These are phyloP conservation scores for Penstemon newberryi DNA, from an alignment of 257 asterid species.

Conservation along the genomic window DNA sequence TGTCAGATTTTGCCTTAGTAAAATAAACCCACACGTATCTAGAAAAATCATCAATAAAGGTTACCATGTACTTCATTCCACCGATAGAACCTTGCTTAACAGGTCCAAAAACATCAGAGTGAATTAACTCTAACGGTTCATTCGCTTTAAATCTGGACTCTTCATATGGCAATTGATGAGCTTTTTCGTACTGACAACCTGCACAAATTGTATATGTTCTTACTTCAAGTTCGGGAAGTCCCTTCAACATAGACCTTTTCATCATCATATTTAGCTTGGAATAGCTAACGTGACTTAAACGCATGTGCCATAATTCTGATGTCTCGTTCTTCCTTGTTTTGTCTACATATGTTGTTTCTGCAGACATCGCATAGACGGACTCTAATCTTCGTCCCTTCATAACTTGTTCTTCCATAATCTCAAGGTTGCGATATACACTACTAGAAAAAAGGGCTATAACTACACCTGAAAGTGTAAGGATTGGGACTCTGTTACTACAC, in stretches of 20 bases:
- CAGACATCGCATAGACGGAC: slow-evolving; percentile 20
- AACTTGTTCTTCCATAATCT: not conserved
- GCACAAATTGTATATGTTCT: not conserved
- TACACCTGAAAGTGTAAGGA: too few relatives aligned
- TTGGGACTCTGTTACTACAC: too few relatives aligned
- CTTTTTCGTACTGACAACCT: not conserved
- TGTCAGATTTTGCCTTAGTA: not conserved
- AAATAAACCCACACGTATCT: not conserved
- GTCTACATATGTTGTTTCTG: slow-evolving; percentile 28
- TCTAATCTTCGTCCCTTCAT: slow-evolving; percentile 19
- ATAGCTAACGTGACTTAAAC: slow-evolving; percentile 27
- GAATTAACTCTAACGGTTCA: not conserved
- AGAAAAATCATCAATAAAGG: not conserved
- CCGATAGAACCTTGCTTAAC: not conserved
- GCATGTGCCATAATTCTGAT: slow-evolving; percentile 21
- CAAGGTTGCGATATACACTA: slow-evolving; percentile 12
- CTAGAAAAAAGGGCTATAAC: too few relatives aligned
- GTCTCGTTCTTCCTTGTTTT: slow-evolving; percentile 28
- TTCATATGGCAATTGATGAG: not conserved
- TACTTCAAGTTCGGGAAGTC: slow-evolving; percentile 25
- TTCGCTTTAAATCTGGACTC: not conserved
- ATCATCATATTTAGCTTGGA: slow-evolving; percentile 25
- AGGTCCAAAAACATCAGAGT: not conserved
- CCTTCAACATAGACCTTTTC: slow-evolving; percentile 29
- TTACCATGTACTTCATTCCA: not conserved